phyloP scores from a whole-genome alignment of 1,284 basidiomycete species.

The Fomitopsis pinicola region DNA sequence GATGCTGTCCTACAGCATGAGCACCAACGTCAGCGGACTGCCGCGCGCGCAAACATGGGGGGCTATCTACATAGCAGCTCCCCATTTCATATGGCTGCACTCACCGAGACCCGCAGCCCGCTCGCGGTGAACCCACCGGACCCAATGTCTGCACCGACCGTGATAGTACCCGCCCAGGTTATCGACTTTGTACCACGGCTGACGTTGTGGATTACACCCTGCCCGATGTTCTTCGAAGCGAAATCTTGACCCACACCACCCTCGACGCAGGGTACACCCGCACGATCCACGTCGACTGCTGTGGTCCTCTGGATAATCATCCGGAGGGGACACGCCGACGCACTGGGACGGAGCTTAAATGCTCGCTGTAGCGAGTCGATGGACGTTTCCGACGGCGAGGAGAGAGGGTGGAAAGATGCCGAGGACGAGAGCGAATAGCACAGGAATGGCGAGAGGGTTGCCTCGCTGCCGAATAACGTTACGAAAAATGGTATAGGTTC shows the following conservation, averaged over 20 bases:
- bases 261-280: slow-evolving; percentile 4
- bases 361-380: slow-evolving; percentile 14
- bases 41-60: not conserved
- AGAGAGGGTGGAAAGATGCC: slow-evolving; percentile 26
- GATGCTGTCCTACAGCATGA: slow-evolving; percentile 20
- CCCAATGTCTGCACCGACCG: slow-evolving; percentile 14
- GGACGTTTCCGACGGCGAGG: slow-evolving; percentile 9
- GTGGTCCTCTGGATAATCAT: slow-evolving; percentile 20
- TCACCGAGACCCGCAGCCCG: slow-evolving; percentile 24
- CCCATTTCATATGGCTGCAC: slow-evolving; percentile 4
- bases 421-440: slow-evolving; percentile 18
- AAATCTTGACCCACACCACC: slow-evolving; percentile 16
- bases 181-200: slow-evolving; percentile 15
- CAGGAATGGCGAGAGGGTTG: slow-evolving; percentile 21
- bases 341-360: slow-evolving; percentile 6
- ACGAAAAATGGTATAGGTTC: slow-evolving; percentile 28
- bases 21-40: not conserved
- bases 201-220: slow-evolving; percentile 21
- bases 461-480: slow-evolving; percentile 24
- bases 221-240: slow-evolving; percentile 15
- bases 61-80: not conserved
- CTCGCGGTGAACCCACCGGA: slow-evolving; percentile 23
- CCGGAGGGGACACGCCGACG: slow-evolving; percentile 16
- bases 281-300: slow-evolving; percentile 16
- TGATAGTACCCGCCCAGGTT: slow-evolving; percentile 27